Evolutionary conservation across 306 rosid species (phyloP), one percentile per base, ranked within the genome.

Genomic region (Cicer pinnatifidum): DNA sequence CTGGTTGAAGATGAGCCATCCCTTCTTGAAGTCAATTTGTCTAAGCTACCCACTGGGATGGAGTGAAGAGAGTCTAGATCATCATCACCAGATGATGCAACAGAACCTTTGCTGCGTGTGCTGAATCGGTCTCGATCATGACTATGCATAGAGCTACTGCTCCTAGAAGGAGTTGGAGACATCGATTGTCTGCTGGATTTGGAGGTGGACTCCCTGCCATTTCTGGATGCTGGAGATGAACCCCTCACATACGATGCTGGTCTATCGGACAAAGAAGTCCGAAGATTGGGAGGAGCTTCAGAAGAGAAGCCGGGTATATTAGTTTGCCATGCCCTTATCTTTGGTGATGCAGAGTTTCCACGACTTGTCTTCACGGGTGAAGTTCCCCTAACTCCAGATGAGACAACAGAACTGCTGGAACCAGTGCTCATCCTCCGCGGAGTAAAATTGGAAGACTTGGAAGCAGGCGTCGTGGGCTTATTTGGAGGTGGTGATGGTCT

Each of bases 301-400:
- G 91, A 81, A 73, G 97, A 89, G 85, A 91, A 87, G 50, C 97
- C 97, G 1, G 92, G 91, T 82, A 91, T 91, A 83, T 87, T 89
- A 40, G 92, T 75, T 78, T 91, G 95, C 97, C 97, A 91, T 58
- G 95, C 92, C 62, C 87, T 87, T 75, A 89, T 84, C 84, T 91
- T 91, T 23, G 97, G 97, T 37, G 97, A 91, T 69, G 97, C 89
- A 66, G 95, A 89, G 79, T 86, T 87, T 77, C 97, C 97, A 44
- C 91, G 80, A 64, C 73, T 82, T 54, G 87, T 56, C 81, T 83
- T 89, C 61, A 87, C 73, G 6, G 97, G 97, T 60, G 97, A 91
- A 77, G 84, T 72, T 68, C 95, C 95, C 75, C 95, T 87, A 52
- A 46, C 60, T 76, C 91, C 92, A 13, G 89, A 53, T 40, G 92